A percentile compares a stretch with the other conserved stretches of the same genome.
Evolutionary conservation across 2,329 filamentous ascomycete species (phyloP).

Genomic region (Aspergillus terreus): DNA sequence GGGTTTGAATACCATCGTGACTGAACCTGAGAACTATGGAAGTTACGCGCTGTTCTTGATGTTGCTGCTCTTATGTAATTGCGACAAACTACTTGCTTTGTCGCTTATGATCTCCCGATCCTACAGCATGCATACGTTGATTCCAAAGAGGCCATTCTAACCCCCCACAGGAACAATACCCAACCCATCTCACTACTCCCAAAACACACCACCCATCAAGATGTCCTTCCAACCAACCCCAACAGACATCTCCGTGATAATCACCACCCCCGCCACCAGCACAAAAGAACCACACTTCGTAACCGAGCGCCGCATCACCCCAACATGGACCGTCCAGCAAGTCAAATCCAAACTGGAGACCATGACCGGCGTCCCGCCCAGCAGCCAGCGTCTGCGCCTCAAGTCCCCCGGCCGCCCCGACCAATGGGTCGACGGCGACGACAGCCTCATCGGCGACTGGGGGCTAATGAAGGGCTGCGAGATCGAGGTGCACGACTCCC

Average conservation of each 20-base stretch:
- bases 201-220: background rate
- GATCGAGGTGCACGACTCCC: slow-evolving; percentile 61
- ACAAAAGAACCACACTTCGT: slow-evolving; percentile 42
- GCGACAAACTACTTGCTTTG: too few species aligned
- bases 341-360: slow-evolving; percentile 86
- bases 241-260: slow-evolving; percentile 37
- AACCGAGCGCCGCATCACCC: slow-evolving; percentile 86
- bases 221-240: slow-evolving; percentile 38
- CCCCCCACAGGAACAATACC: too few species aligned
- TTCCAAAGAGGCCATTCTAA: too few species aligned
- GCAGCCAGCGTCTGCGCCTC: slow-evolving; percentile 70
- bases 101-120: too few species aligned
- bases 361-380: slow-evolving; percentile 85
- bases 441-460: slow-evolving; percentile 57
- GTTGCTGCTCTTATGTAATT: too few species aligned
- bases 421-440: slow-evolving; percentile 66
- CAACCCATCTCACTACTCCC: too few species aligned
- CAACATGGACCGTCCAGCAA: slow-evolving; percentile 82
- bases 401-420: slow-evolving; percentile 60
- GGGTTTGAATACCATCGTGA: too few species aligned
- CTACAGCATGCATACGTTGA: too few species aligned
- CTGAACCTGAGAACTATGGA: too few species aligned
- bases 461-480: slow-evolving; percentile 39
- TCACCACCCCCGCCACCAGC: slow-evolving; percentile 28
- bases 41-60: too few species aligned